Percentiles rank a stretch among this genome's conserved stretches.
These are phyloP conservation scores for Oryza glaberrima DNA, from an alignment of 176 grass and related monocot species.

Conservation along the genomic window DNA sequence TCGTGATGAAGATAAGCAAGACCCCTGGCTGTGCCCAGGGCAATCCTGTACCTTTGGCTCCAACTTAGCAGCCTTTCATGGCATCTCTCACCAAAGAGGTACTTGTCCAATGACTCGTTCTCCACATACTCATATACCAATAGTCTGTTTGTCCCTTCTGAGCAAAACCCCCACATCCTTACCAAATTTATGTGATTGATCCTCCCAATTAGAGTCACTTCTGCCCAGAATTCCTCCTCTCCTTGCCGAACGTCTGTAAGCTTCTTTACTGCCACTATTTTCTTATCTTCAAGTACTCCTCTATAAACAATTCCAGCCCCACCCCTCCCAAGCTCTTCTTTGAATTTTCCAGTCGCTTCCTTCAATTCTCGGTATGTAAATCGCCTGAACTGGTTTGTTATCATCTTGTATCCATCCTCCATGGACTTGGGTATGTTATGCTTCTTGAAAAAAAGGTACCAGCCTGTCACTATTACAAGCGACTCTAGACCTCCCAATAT, in stretches of 20 bases:
- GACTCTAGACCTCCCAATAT: constrained; percentile 60
- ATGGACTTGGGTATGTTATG: constrained; percentile 48
- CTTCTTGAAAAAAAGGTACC: constrained; percentile 67
- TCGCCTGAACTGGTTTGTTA: constrained; percentile 69
- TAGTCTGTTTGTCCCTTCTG: constrained; percentile 48
- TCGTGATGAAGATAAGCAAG: constrained; percentile 90
- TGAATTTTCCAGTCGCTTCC: constrained; percentile 76
- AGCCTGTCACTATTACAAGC: constrained; percentile 56
- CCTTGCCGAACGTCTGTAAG: constrained; percentile 59
- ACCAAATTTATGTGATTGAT: constrained; percentile 84
- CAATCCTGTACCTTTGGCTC: constrained; percentile 74
- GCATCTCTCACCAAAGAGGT: constrained; percentile 58
- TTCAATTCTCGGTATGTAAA: constrained; percentile 75
- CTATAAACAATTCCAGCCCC: constrained; percentile 65
- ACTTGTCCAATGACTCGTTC: constrained; percentile 72
- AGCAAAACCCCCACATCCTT: constrained; percentile 73
- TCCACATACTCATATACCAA: constrained; percentile 77
- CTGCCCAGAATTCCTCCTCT: constrained; percentile 78
- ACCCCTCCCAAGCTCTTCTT: constrained; percentile 79
- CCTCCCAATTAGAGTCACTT: constrained; percentile 67
- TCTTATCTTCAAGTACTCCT: constrained; percentile 73
- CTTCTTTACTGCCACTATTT: constrained; percentile 78
- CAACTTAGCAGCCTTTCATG: constrained; percentile 51
- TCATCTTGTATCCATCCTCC: constrained; percentile 77
- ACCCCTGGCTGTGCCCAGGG: constrained; percentile 61